Percentiles rank a stretch among this genome's conserved stretches.
Conservation (phyloP, 495 filamentous ascomycete genomes). For the Annulohypoxylon bovei region DNA sequence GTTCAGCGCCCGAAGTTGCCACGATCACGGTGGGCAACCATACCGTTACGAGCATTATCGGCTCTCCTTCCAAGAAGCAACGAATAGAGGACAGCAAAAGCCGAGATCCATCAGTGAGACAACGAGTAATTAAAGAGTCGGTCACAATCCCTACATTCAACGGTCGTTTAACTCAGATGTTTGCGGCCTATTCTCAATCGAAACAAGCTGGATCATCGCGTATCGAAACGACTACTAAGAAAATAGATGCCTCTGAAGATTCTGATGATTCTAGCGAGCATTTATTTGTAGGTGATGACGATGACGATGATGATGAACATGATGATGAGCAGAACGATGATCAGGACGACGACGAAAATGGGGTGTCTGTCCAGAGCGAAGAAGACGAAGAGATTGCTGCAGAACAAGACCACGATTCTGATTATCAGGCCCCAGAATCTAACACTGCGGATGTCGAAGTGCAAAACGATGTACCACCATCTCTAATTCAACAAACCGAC, state of each 20-base stretch:
- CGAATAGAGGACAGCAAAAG: slow-evolving; percentile 37
- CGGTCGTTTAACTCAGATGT: slow-evolving; percentile 70
- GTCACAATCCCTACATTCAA: slow-evolving; percentile 65
- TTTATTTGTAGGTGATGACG: slow-evolving; percentile 49
- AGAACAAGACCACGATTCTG: slow-evolving; percentile 3
- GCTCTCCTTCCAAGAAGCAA: slow-evolving; percentile 54
- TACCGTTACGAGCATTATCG: slow-evolving; percentile 69
- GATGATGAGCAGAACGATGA: slow-evolving; percentile 37
- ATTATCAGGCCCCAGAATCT: neutral
- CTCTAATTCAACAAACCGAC: slow-evolving; percentile 25
- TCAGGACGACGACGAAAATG: slow-evolving; percentile 40
- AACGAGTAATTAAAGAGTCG: slow-evolving; percentile 29
- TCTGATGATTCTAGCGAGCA: slow-evolving; percentile 47
- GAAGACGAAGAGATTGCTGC: neutral
- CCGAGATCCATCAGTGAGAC: slow-evolving; percentile 21
- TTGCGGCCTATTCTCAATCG: slow-evolving; percentile 73
- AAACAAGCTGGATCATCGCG: slow-evolving; percentile 38
- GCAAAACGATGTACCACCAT: slow-evolving; percentile 29
- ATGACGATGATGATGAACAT: slow-evolving; percentile 43
- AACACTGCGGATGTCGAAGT: neutral
- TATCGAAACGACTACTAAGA: slow-evolving; percentile 30
- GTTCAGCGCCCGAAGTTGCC: slow-evolving; percentile 74
- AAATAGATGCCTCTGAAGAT: slow-evolving; percentile 40
- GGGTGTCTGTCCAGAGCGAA: slow-evolving; percentile 28
- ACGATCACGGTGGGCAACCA: slow-evolving; percentile 89